These are phyloP conservation scores for Botrytis paeoniae DNA, from an alignment of 2,329 filamentous ascomycete genomes.

Conservation along the genomic window DNA sequence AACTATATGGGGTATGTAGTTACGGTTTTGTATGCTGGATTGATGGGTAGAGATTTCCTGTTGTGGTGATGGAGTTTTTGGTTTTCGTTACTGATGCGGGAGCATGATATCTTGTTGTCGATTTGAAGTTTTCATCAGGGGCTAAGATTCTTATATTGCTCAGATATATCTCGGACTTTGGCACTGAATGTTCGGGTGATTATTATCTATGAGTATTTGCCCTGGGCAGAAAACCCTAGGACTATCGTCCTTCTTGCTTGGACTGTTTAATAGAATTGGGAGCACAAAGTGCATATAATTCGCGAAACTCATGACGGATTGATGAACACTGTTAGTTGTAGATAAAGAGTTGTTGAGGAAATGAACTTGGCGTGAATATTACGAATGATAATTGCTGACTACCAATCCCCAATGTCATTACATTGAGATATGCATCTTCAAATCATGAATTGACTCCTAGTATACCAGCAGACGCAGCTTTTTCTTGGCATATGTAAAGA, in stretches of 20 bases:
- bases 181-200: neutral
- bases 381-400: neutral
- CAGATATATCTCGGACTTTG: neutral
- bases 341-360: neutral
- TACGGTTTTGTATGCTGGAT: neutral
- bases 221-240: rapidly evolving
- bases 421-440: neutral
- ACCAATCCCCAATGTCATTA: neutral
- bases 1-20: too few relatives aligned
- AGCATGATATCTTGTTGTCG: neutral
- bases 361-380: too few relatives aligned
- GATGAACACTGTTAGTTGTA: neutral
- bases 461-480: neutral
- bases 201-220: neutral
- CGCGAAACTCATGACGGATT: neutral
- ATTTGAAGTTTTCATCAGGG: neutral
- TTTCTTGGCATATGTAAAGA: neutral
- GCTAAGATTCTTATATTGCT: neutral
- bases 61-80: neutral
- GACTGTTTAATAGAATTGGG: neutral
- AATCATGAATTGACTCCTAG: neutral
- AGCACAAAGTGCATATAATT: neutral
- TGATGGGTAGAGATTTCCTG: neutral
- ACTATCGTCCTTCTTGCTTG: neutral
- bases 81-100: neutral